Evolutionary conservation across 2,329 filamentous ascomycete species (phyloP).

Genomic region (Fusarium siculi): DNA sequence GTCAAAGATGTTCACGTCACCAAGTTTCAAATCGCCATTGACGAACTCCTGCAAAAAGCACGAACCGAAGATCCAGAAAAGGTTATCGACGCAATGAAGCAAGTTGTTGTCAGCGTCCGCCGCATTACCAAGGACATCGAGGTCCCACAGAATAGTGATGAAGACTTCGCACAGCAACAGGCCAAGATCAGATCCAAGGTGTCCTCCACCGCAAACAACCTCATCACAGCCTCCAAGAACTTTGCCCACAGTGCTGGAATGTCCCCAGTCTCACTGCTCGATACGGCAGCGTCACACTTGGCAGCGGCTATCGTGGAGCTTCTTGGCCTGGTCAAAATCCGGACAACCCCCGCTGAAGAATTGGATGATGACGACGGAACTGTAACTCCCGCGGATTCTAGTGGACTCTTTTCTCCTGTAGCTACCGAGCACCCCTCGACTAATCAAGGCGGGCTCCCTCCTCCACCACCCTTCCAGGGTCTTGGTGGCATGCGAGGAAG

Average conservation of each 20-base stretch:
- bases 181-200: constrained; percentile 82
- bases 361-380: constrained; percentile 79
- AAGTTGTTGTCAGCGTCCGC: constrained; percentile 83
- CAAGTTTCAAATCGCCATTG: constrained; percentile 92
- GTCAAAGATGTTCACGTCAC: constrained; percentile 94
- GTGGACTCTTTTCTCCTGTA: constrained; percentile 73
- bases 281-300: constrained; percentile 92
- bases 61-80: constrained; percentile 77
- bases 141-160: constrained; percentile 63
- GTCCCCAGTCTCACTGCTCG: constrained; percentile 90
- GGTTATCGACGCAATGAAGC: constrained; percentile 87
- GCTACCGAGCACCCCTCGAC: constrained; percentile 52
- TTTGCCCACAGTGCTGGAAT: constrained; percentile 85
- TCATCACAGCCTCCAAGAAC: constrained; percentile 95
- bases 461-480: constrained; percentile 67
- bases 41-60: constrained; percentile 85
- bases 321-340: constrained; percentile 84
- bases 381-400: constrained; percentile 72
- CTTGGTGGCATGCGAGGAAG: constrained; percentile 68
- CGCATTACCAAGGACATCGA: constrained; percentile 86
- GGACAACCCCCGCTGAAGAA: constrained; percentile 77
- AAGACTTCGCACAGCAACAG: constrained; percentile 66
- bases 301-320: constrained; percentile 88
- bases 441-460: constrained; percentile 56
- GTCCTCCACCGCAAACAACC: constrained; percentile 92